Base-by-base conservation (phyloP, 805 yeast species). In the Kluyveromyces wickerhamii region DNA sequence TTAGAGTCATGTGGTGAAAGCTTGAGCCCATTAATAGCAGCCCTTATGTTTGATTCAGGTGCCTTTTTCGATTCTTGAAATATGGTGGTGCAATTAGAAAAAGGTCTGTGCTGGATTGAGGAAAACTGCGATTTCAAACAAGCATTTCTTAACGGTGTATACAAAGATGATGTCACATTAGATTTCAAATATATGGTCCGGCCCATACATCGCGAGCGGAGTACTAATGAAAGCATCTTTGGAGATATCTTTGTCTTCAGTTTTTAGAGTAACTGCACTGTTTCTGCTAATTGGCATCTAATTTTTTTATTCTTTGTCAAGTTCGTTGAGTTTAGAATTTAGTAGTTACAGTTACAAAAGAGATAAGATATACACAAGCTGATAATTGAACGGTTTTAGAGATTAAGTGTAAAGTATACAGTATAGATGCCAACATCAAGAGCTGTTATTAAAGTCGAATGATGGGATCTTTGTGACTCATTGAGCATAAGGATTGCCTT, bases 401-500 rank as follows among this genome's bases (percentile, higher is more conserved):
- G n/a, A n/a, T n/a, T n/a, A n/a, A n/a, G n/a, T n/a, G n/a, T n/a
- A n/a, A n/a, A n/a, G n/a, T n/a, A n/a, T n/a, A n/a, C n/a, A n/a
- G n/a, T n/a, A n/a, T n/a, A n/a, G n/a, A n/a, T n/a, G n/a, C n/a
- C n/a, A n/a, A n/a, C n/a, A n/a, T n/a, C n/a, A n/a, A n/a, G n/a
- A n/a, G n/a, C n/a, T n/a, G n/a, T n/a, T n/a, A n/a, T n/a, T n/a
- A n/a, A n/a, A n/a, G n/a, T n/a, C n/a, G n/a, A n/a, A n/a, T n/a
- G n/a, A n/a, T n/a, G n/a, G n/a, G n/a, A n/a, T n/a, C n/a, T n/a
- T n/a, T n/a, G n/a, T n/a, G 19, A 17, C 15, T 29, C 29, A 25
- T 15, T 16, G n/a, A 9, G 37, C 32, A 36, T 55, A 55, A n/a
- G 60, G 60, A 36, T 54, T 55, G 9, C 38, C 43, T 6, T 37